Conservation (phyloP, 805 yeast genomes). For the Kregervanrija fluxuum region DNA sequence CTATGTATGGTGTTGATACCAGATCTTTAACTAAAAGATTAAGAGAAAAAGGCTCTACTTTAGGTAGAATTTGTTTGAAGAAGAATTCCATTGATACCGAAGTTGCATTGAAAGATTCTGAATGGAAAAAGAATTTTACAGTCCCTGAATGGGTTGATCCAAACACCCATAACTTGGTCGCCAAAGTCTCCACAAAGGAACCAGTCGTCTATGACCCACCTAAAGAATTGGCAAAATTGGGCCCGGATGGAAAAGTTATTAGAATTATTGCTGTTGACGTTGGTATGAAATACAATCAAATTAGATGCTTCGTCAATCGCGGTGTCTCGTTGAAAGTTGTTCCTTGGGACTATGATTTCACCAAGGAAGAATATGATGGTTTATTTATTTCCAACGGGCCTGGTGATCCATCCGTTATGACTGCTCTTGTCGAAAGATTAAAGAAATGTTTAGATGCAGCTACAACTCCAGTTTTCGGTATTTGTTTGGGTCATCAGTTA, state of each 20-base stretch:
- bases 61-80: constrained; percentile 79
- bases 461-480: constrained; percentile 91
- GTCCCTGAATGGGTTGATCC: constrained; percentile 92
- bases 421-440: constrained; percentile 57
- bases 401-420: constrained; percentile 93
- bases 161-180: constrained; percentile 84
- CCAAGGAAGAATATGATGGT: constrained; percentile 83
- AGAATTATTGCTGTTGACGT: constrained; percentile 90
- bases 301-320: constrained; percentile 90
- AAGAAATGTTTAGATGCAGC: constrained; percentile 50
- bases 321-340: constrained; percentile 96
- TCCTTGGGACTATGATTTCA: constrained; percentile 89
- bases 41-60: constrained; percentile 86
- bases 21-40: constrained; percentile 89
- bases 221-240: constrained; percentile 39
- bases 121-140: constrained; percentile 59
- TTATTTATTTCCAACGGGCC: constrained; percentile 97
- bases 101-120: constrained; percentile 10
- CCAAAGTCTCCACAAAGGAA: constrained; percentile 73
- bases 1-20: constrained; percentile 96
- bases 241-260: constrained; percentile 68
- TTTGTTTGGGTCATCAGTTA: constrained; percentile 97
- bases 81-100: constrained; percentile 19
- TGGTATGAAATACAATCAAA: constrained; percentile 97
- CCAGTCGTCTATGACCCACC: constrained; percentile 76